These are phyloP conservation scores for Diddensiella santjacobensis DNA, from an alignment of 805 yeast genomes.

Conservation along the genomic window DNA sequence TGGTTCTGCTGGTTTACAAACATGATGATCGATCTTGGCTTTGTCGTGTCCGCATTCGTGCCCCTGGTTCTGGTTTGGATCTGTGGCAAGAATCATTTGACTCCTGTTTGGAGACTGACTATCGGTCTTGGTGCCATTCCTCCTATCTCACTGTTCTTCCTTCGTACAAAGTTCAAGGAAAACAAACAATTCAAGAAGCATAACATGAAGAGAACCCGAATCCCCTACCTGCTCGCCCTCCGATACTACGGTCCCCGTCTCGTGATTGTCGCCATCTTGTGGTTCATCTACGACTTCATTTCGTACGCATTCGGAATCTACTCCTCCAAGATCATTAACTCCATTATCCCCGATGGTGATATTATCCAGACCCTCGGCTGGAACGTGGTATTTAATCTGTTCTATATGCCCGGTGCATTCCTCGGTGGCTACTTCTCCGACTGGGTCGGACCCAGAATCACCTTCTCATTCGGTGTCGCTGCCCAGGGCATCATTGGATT, in stretches of 20 bases:
- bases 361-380: constrained; percentile 81
- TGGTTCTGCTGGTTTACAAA: constrained; percentile 88
- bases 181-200: constrained; percentile 66
- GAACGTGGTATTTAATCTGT: constrained; percentile 83
- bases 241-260: constrained; percentile 85
- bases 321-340: constrained; percentile 64
- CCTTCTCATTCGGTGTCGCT: constrained; percentile 63
- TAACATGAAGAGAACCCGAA: constrained; percentile 57
- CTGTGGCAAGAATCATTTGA: constrained; percentile 63
- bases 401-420: constrained; percentile 87
- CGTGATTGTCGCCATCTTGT: constrained; percentile 63
- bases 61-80: constrained; percentile 86
- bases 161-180: constrained; percentile 74
- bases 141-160: constrained; percentile 69
- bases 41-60: constrained; percentile 77
- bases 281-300: constrained; percentile 91
- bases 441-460: constrained; percentile 84
- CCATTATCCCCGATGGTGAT: constrained; percentile 56
- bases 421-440: constrained; percentile 85
- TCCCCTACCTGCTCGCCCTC: constrained; percentile 66
- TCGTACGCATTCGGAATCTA: constrained; percentile 84
- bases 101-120: constrained; percentile 87
- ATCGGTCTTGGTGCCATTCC: constrained; percentile 88
- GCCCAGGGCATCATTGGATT: constrained; percentile 77
- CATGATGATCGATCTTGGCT: constrained; percentile 82